A percentile compares a stretch with the other conserved stretches of the same genome.
Conservation (phyloP, 352 stramenopile genomes). For the Hyaloperonospora brassicae region DNA sequence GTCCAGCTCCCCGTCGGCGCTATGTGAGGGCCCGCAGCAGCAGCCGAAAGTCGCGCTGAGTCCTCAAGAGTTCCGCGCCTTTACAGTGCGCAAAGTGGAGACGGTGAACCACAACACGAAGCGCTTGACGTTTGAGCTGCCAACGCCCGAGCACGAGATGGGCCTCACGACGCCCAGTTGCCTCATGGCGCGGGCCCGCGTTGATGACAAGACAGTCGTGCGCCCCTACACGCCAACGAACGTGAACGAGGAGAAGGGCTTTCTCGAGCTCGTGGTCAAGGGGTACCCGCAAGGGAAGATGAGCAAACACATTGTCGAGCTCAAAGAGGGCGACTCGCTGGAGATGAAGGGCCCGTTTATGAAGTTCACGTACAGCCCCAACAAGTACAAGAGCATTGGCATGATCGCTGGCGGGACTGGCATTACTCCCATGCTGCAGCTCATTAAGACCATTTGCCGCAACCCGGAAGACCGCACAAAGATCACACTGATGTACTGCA, state of each 20-base stretch:
- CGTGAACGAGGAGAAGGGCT: conserved; percentile 75
- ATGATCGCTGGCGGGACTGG: conserved; percentile 87
- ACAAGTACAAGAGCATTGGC: conserved; percentile 85
- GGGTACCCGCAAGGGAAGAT: conserved; percentile 77
- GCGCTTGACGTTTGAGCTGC: conserved; percentile 63
- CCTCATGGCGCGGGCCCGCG: conserved; percentile 55
- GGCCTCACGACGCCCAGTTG: conserved; percentile 49
- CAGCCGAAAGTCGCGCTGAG: conserved; percentile 47
- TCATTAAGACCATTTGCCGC: conserved; percentile 76
- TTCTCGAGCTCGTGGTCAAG: conserved; percentile 87
- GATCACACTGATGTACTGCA: conserved; percentile 81
- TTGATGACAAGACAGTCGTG: conserved; percentile 69
- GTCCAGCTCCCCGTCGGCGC: conserved; percentile 8
- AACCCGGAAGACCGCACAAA: conserved; percentile 80
- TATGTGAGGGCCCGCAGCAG: conserved; percentile 18
- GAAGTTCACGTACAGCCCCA: conserved; percentile 83
- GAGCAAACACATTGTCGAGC: conserved; percentile 78
- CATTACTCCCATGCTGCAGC: conserved; percentile 87
- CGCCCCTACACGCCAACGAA: conserved; percentile 87
- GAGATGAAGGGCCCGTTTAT: conserved; percentile 87
- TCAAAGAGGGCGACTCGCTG: conserved; percentile 79
- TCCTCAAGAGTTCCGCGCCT: conserved; percentile 57
- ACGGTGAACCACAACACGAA: conserved; percentile 72
- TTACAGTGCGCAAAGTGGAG: conserved; percentile 69
- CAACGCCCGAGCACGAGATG: conserved; percentile 50